Evolutionary conservation across 768 basidiomycete genomes (phyloP), one percentile per base, ranked within the genome.

Genomic region (Myochromella boudieri): DNA sequence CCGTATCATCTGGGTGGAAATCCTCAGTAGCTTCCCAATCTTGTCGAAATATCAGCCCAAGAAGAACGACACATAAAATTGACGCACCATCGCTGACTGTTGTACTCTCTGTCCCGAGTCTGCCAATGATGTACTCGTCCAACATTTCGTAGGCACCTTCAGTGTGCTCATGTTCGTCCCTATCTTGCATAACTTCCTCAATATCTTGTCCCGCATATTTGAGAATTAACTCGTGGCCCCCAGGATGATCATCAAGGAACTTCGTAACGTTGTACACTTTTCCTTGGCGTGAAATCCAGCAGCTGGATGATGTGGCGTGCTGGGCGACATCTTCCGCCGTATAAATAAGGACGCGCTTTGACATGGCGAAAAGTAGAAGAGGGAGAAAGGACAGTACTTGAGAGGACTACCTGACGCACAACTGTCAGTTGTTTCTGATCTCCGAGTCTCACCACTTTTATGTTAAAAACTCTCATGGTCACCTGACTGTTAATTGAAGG

Each of bases 1-100:
- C 84, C 2, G 97, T 97, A 58, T 91, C 80, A 53, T 97, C 90
- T 10, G 95, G 95, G 53, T 88, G 81, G 60, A 95, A 97, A 60
- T 95, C 85, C 53, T 94, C 94, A 18, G 81, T 72, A 1, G 91
- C 84, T 51, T 90, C 90, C 86, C 93, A 97, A 57, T 93, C 91
- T 93, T 53, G 11, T 9, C 8, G 12, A 24, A 44, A 27, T 5
- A 18, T 42, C 17, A 43, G 22, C 15, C 9, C 15, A 28, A 20
- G 24, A 17, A 37, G 10, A 27, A 15, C n/a, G 31, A 46, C 26
- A 37, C n/a, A n/a, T n/a, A n/a, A 42, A 37, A 34, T 44, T 20
- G 22, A 73, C 83, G 46, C 50, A 91, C 91, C 83, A 26, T 97
- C 91, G 52, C 80, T 77, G 46, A 95, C 87, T 29, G 84, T 82